Evolutionary conservation across 1,139 yeast genomes (phyloP), one percentile per base, ranked within the genome.

Genomic region (Tardiomyces blankii): DNA sequence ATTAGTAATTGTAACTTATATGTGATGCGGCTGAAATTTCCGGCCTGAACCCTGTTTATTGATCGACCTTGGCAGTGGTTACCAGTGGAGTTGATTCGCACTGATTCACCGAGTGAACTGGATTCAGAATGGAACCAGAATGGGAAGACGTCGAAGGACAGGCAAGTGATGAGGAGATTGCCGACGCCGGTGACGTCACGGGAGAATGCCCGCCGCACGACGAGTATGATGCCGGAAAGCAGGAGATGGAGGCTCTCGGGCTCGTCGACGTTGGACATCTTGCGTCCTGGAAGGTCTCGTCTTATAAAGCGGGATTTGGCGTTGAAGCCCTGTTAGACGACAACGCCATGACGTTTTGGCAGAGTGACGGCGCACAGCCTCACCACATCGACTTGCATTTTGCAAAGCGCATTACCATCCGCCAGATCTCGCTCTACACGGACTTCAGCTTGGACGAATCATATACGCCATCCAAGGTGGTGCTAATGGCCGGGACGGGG

Each of bases 361-460:
- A 93, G 62, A 84, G 95, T 44, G 98, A 93, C 62, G 98, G 97
- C 30, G 73, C 77, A n/a, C 88, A 82, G 54, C 98, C 98, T 0
- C 98, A 93, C 64, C 70, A 72, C 28, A 70, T 91, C 13, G 85
- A 86, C 44, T 75, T 88, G 2, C 93, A 80, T 57, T 93, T 93
- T 61, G 74, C 91, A 39, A 88, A 85, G 59, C 72, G 78, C 46
- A 94, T 89, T 5, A 71, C 80, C 18, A 66, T 93, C 4, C 80
- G 81, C 48, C 65, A 87, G 47, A 67, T 93, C 3, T 78, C 88
- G 1, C 61, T 93, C 16, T 93, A 82, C 70, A 70, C 81, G 42
- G 79, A 82, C 61, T 75, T 73, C 62, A 63, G 69, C 3, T 62
- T 75, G 4, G 98, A 93, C 62, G 98, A 93, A 62, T 84, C 95